Evolutionary conservation across 495 filamentous ascomycete genomes (phyloP).

Genomic region (Aspergillus heteromorphus): DNA sequence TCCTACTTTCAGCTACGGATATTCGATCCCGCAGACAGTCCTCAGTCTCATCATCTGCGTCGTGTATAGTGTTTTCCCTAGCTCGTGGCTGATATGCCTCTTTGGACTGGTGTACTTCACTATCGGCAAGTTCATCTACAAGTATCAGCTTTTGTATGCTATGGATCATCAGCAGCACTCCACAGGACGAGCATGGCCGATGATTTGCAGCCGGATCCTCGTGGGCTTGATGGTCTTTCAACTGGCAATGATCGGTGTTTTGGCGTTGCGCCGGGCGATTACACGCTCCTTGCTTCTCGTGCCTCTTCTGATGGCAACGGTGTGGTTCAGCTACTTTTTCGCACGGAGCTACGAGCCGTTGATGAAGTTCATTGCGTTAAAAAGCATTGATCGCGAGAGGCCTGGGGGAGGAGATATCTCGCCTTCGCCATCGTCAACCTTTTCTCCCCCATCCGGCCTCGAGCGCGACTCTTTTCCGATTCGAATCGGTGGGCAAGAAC

Average conservation of each 20-base stretch:
- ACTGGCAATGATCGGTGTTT: conserved; percentile 79
- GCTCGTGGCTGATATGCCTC: conserved; percentile 73
- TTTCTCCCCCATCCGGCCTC: conserved; percentile 38
- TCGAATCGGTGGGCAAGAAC: conserved; percentile 34
- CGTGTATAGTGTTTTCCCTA: conserved; percentile 85
- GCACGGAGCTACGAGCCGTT: conserved; percentile 71
- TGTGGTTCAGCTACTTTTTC: conserved; percentile 83
- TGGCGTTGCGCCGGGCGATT: conserved; percentile 70
- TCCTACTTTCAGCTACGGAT: conserved; percentile 89
- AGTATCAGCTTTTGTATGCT: conserved; percentile 94
- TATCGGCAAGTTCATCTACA: conserved; percentile 90
- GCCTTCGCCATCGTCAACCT: conserved; percentile 30
- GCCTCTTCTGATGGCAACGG: conserved; percentile 68
- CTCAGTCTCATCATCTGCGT: conserved; percentile 90
- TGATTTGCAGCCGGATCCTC: conserved; percentile 87
- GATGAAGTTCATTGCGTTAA: conserved; percentile 85
- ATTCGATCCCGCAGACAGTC: conserved; percentile 87
- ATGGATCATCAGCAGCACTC: conserved; percentile 98
- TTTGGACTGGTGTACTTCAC: conserved; percentile 85
- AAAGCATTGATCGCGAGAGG: conserved; percentile 65
- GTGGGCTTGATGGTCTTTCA: conserved; percentile 84
- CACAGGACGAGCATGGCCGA: conserved; percentile 88
- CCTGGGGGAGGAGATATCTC: conserved; percentile 31
- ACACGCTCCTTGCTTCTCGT: conserved; percentile 63
- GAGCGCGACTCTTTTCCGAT: conserved; percentile 43